A percentile compares a stretch with the other conserved stretches of the same genome.
Evolutionary conservation across 164 flowering plant genomes (phyloP).

Genomic region (Macadamia integrifolia): DNA sequence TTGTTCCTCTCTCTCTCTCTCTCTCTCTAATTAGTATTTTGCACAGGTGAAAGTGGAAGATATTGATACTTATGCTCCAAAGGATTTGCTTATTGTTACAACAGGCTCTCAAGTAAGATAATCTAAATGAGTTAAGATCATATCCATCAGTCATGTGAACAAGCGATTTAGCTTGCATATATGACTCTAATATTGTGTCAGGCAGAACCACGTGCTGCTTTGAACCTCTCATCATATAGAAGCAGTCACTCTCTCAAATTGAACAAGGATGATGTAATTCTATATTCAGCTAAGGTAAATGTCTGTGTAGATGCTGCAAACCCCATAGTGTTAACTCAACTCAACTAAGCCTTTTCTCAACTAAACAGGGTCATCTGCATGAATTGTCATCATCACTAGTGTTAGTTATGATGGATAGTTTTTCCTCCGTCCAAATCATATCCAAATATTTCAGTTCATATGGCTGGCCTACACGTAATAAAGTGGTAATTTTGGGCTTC

Average conservation of each 20-base stretch:
- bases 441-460: too few species aligned
- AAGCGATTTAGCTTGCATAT: slow-evolving; percentile 13
- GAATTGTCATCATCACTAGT: too few species aligned
- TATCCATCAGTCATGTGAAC: not conserved
- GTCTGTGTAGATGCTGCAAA: not conserved
- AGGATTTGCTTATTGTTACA: slow-evolving; percentile 90
- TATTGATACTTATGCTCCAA: slow-evolving; percentile 90
- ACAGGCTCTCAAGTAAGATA: slow-evolving; percentile 97
- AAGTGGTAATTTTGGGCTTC: too few species aligned
- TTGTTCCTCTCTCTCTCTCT: too few species aligned
- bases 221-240: slow-evolving; percentile 96
- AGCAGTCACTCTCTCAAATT: slow-evolving; percentile 89
- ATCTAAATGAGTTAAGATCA: not conserved
- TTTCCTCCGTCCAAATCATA: too few species aligned
- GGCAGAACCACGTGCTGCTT: slow-evolving; percentile 99
- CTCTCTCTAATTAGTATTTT: not conserved
- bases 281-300: slow-evolving; percentile 96
- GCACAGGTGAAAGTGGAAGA: slow-evolving; percentile 92
- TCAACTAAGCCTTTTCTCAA: too few species aligned
- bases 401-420: too few species aligned
- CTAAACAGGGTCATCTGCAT: too few species aligned
- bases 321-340: not conserved
- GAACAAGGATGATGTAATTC: slow-evolving; percentile 75
- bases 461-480: too few species aligned
- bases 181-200: slow-evolving; percentile 47